Percentiles rank a stretch among this genome's conserved stretches.
These are phyloP conservation scores for Sporothrix pallida DNA, from an alignment of 2,329 filamentous ascomycete genomes.

Conservation along the genomic window DNA sequence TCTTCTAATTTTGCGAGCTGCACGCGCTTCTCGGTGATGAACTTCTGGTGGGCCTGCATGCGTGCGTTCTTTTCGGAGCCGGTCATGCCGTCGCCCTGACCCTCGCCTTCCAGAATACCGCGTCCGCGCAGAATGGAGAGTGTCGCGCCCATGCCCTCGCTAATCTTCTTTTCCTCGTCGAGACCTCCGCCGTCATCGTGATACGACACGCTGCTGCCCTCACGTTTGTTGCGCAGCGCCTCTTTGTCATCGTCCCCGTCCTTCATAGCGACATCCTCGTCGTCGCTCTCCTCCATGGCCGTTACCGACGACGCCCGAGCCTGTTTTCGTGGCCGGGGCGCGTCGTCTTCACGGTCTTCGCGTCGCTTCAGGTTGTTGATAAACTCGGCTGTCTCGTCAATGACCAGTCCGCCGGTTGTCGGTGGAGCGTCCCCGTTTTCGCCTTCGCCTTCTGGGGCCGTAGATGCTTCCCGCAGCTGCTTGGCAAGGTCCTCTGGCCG, in stretches of 20 bases:
- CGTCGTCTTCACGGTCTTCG: slow-evolving; percentile 55
- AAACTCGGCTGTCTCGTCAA: slow-evolving; percentile 95
- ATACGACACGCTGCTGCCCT: slow-evolving; percentile 9
- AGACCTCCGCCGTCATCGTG: slow-evolving; percentile 64
- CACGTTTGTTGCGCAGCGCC: slow-evolving; percentile 68
- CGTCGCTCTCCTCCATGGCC: slow-evolving; percentile 50
- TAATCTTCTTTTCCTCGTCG: slow-evolving; percentile 82
- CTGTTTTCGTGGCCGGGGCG: slow-evolving; percentile 1
- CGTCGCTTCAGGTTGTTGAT: slow-evolving; percentile 82
- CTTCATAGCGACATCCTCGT: slow-evolving; percentile 58
- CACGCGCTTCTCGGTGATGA: slow-evolving; percentile 78
- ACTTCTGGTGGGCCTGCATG: slow-evolving; percentile 71
- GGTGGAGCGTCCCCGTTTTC: slow-evolving; percentile 40
- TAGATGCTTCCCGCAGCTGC: slow-evolving; percentile 70
- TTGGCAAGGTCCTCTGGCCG: slow-evolving; percentile 86
- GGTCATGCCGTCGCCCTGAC: slow-evolving; percentile 51
- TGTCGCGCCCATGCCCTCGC: slow-evolving; percentile 79
- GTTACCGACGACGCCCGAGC: slow-evolving; percentile 46
- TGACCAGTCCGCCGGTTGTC: slow-evolving; percentile 69
- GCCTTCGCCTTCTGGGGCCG: slow-evolving; percentile 50
- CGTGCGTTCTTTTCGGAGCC: slow-evolving; percentile 32
- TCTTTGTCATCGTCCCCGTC: slow-evolving; percentile 54
- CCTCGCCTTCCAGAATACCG: slow-evolving; percentile 65
- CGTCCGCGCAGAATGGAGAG: slow-evolving; percentile 84
- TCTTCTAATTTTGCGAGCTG: slow-evolving; percentile 77